Evolutionary conservation across 2,329 filamentous ascomycete genomes (phyloP), one percentile per base, ranked within the genome.

Genomic region (Colletotrichum sp.): DNA sequence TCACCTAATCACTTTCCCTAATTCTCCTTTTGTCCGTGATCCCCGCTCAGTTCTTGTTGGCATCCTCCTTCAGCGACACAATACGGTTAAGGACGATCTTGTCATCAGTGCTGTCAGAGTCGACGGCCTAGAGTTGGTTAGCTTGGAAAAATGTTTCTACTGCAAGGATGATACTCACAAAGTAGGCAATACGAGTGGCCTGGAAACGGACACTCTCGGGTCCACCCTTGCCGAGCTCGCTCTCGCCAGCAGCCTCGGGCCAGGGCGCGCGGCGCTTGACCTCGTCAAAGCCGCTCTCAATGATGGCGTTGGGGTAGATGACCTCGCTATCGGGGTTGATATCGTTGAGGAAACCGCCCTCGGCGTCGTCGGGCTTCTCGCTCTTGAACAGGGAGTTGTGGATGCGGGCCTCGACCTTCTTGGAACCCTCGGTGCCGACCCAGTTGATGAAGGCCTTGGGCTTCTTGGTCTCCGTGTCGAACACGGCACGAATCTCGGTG

Each of bases 391-490:
- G 90, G 5, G 92, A 88, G 83, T 95, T 95, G 86, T 97, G 93
- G 64, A 97, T 89, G 75, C 96, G 94, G 57, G 92, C 94, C 84
- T 96, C 94, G 15, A 93, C 93, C 79, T 92, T 92, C 16, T 89
- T 89, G 1, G 93, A 90, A 2, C 92, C 93, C 52, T 92, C 91
- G 7, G 93, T 82, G 24, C 81, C 92, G 8, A 98, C 95, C 96
- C 96, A 98, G 82, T 98, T 96, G 83, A 98, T 98, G 82, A 92
- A 95, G 2, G 95, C 93, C 87, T 98, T 96, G 57, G 94, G 92
- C 80, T 92, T 91, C 81, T 93, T 92, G 21, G 89, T 91, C 76
- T 95, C 93, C 75, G 94, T 94, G 77, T 95, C 93, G 71, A 93
- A 93, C 13, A 85, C 81, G 24, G 82, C 94, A 49, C 89, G 89